phyloP scores from a whole-genome alignment of 164 flowering plant species.

The Liquidambar formosana region DNA sequence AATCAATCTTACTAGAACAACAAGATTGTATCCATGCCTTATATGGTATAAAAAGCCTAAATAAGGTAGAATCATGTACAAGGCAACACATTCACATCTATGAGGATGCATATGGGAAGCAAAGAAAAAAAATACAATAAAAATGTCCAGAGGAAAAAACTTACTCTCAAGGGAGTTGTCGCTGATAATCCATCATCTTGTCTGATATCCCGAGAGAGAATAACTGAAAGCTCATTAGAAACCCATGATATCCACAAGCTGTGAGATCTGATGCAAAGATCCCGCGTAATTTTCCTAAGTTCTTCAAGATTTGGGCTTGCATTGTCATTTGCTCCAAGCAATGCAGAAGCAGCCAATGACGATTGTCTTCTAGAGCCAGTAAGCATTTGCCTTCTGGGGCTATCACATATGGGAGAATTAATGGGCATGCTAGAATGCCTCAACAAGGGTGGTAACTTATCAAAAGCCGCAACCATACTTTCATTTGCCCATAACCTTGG shows the following conservation, averaged over 20 bases:
- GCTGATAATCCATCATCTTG: constrained; percentile 75
- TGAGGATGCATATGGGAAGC: background rate
- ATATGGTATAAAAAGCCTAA: too few relatives aligned
- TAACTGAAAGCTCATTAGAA: constrained; percentile 66
- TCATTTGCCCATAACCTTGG: constrained; percentile 80
- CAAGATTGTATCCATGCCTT: too few relatives aligned
- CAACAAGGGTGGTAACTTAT: constrained; percentile 35
- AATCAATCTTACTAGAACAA: too few relatives aligned
- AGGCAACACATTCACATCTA: too few relatives aligned
- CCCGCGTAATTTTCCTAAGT: constrained; percentile 49
- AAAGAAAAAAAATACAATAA: background rate
- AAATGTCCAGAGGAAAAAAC: constrained; percentile 26
- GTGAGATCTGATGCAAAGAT: constrained; percentile 79
- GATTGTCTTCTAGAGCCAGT: constrained; percentile 50
- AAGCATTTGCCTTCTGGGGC: constrained; percentile 43
- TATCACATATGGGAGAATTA: constrained; percentile 47
- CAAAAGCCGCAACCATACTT: constrained; percentile 33
- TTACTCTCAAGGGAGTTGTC: constrained; percentile 67
- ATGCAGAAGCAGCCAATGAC: constrained; percentile 59
- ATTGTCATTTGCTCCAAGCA: constrained; percentile 67
- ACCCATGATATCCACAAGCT: constrained; percentile 91
- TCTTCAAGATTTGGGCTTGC: constrained; percentile 76
- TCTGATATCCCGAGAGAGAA: constrained; percentile 58
- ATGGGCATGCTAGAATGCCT: constrained; percentile 45
- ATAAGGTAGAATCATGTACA: too few relatives aligned